These are phyloP conservation scores for Tricholoma hemisulphureum DNA, from an alignment of 768 basidiomycete species.

Conservation along the genomic window DNA sequence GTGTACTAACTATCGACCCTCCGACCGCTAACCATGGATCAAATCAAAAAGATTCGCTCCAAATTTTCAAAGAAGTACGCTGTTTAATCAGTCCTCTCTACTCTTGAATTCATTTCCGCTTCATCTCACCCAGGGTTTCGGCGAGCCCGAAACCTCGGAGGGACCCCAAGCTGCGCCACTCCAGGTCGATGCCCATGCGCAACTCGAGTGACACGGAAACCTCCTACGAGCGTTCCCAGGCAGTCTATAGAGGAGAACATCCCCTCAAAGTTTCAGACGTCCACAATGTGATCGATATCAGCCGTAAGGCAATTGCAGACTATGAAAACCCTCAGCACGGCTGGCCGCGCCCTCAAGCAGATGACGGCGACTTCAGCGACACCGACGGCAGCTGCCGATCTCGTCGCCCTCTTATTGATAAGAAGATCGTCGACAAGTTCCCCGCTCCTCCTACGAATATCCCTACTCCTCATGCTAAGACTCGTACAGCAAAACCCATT, in stretches of 20 bases:
- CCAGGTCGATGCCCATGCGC: conserved; percentile 24
- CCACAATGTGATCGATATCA: conserved; percentile 13
- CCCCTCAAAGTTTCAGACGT: conserved; percentile 13
- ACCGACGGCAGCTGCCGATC: neutral
- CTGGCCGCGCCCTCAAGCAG: conserved; percentile 4
- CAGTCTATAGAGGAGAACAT: conserved; percentile 12
- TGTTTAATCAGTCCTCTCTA: neutral
- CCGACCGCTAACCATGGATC: conserved; percentile 8
- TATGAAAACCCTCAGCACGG: conserved; percentile 7
- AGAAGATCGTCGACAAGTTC: conserved; percentile 9
- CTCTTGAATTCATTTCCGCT: neutral
- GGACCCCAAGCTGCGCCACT: conserved; percentile 15
- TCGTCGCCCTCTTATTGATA: conserved; percentile 7
- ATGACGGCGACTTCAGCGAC: neutral
- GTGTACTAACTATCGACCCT: neutral
- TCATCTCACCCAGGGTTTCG: neutral
- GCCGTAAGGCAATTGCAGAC: neutral
- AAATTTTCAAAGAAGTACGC: conserved; percentile 17
- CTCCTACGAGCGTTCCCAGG: conserved; percentile 7
- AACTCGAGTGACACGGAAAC: conserved; percentile 18
- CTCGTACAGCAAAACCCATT: neutral
- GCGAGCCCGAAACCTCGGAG: conserved; percentile 2
- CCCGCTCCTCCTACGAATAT: conserved; percentile 9
- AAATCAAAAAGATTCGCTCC: conserved; percentile 14
- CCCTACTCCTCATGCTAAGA: neutral